Base-by-base conservation (phyloP, 768 basidiomycete species). In the Lactifluus pinguis region DNA sequence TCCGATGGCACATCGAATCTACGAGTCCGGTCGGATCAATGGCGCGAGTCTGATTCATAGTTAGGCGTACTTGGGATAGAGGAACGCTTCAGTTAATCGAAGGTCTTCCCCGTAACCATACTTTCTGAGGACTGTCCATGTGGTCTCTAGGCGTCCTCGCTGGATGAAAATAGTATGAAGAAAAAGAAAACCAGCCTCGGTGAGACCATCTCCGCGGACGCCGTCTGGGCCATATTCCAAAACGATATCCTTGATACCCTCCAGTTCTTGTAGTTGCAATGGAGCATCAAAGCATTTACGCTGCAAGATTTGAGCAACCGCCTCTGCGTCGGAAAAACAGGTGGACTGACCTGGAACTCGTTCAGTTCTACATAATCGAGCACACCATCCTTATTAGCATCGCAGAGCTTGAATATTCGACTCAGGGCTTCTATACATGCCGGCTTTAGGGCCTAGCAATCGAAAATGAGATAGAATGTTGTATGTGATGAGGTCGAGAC, bases 111-210 rank as follows among this genome's bases (percentile, higher is more conserved):
- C 95, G 69, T 99, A 99, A 4, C 95, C 95, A 71, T 97, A 98
- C 69, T 85, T 92, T 63, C 95, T 79, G 65, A 99, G 79, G 6
- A 95, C 93, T 8, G 92, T 95, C 95, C 95, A 99, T 1, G 95
- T 98, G 30, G 95, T 98, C 72, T 99, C 95, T 63, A 95, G 79
- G 51, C 95, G 82, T 21, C 95, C 95, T 45, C 87, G 85, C 74
- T 95, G 95, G 57, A 99, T 97, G 75, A 99, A 99, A 66, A 85
- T 90, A 3, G 95, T 98, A 72, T 98, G 93, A 13, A 99, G 83
- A 69, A 90, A 95, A 42, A 98, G 73, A 75, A 98, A 98, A 0
- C 95, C 95, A 6, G 84, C 82, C 75, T 97, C 92, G 4, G 95
- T 98, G 62, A 99, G 77, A 17, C 92, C 94, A 61, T 79, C 83